A percentile compares a stretch with the other conserved stretches of the same genome.
Conservation (phyloP, 2,329 filamentous ascomycete genomes). For the Endoconidiophora laricicola region DNA sequence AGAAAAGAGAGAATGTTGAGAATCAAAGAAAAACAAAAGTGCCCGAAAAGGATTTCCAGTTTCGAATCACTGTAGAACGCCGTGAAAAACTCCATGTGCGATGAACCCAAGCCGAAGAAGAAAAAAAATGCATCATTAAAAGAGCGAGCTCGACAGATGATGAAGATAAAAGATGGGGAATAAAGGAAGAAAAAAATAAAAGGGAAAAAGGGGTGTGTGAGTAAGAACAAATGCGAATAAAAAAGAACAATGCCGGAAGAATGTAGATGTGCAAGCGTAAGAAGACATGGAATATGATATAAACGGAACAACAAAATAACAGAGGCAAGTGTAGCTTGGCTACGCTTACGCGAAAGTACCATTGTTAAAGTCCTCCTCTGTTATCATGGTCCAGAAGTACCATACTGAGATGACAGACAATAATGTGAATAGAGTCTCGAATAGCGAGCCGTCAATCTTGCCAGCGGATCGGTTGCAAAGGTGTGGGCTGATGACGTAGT, state of each 20-base stretch:
- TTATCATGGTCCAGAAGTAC: constrained; percentile 98
- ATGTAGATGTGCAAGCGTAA: constrained; percentile 2
- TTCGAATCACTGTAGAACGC: constrained; percentile 12
- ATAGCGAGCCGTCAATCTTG: constrained; percentile 83
- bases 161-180: not conserved
- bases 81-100: not conserved
- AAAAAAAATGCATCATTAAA: constrained; percentile 4
- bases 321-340: not conserved
- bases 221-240: not conserved
- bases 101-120: not conserved
- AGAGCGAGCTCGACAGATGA: not conserved
- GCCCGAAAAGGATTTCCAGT: constrained; percentile 13
- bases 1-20: constrained; percentile 7
- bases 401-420: constrained; percentile 69
- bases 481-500: constrained; percentile 81
- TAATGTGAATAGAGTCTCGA: constrained; percentile 84
- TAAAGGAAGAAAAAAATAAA: not conserved
- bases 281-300: constrained; percentile 1
- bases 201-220: not conserved
- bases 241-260: not conserved
- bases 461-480: constrained; percentile 72
- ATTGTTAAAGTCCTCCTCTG: constrained; percentile 91
- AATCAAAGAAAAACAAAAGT: not conserved
- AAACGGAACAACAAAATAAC: not conserved
- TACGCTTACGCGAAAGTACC: constrained; percentile 27